Conservation (phyloP, 352 stramenopile genomes). For the Phytophthora chlamydospora region DNA sequence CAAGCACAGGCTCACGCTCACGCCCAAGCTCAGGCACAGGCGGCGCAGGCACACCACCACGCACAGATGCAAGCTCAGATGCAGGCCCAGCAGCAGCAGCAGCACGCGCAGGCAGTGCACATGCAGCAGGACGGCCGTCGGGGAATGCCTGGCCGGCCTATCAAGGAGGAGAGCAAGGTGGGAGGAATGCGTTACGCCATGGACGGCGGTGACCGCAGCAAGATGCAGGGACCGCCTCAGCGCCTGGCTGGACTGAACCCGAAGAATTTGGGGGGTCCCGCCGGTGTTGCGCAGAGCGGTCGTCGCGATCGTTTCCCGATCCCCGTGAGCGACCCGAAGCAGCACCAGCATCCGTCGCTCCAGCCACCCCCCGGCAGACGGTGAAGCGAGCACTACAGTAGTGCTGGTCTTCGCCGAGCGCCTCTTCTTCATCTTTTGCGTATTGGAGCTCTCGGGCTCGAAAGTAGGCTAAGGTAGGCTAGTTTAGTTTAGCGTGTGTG, state of each 20-base stretch:
- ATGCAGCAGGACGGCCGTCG: conserved; percentile 67
- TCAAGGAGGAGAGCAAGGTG: conserved; percentile 73
- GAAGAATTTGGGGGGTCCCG: conserved; percentile 69
- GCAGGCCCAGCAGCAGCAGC: conserved; percentile 73
- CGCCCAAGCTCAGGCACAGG: conserved; percentile 64
- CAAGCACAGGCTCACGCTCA: conserved; percentile 66
- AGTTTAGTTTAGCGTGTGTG: conserved; percentile 43
- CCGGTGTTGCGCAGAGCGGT: conserved; percentile 46
- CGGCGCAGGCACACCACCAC: conserved; percentile 64
- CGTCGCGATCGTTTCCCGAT: conserved; percentile 78
- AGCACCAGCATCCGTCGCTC: conserved; percentile 73
- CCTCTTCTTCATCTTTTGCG: conserved; percentile 38
- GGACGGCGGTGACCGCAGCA: conserved; percentile 60
- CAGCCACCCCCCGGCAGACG: conserved; percentile 70
- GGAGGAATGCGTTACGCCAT: conserved; percentile 65
- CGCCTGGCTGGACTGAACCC: conserved; percentile 73
- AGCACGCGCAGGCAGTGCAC: conserved; percentile 64
- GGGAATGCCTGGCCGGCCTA: conserved; percentile 63
- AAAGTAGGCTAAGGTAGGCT: conserved; percentile 42
- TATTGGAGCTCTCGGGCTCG: conserved; percentile 28
- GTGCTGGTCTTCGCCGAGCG: conserved; percentile 22
- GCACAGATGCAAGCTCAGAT: conserved; percentile 62
- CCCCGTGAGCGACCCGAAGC: conserved; percentile 75
- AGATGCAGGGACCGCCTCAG: conserved; percentile 59
- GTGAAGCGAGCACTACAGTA: conserved; percentile 47